These are phyloP conservation scores for Pulveroboletus sp. DNA, from an alignment of 768 basidiomycete species.

Conservation along the genomic window DNA sequence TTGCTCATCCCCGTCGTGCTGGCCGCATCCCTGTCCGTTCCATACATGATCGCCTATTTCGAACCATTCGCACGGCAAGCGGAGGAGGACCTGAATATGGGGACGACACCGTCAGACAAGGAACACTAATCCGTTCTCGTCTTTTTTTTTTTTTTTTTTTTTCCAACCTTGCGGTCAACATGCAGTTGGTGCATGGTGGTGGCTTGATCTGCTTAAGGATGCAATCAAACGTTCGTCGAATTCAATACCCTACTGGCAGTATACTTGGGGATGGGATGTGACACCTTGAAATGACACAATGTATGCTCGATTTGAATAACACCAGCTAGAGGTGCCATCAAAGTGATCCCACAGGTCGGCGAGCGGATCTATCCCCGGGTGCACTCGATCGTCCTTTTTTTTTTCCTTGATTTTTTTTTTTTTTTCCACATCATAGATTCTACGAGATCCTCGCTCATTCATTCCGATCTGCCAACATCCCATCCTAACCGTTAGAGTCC, in stretches of 20 bases:
- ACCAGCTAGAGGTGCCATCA: too few relatives aligned
- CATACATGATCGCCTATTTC: constrained; percentile 16
- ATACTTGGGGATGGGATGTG: neutral
- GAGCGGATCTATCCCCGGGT: neutral
- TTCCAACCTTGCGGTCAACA: constrained; percentile 12
- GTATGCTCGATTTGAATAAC: constrained; percentile 1
- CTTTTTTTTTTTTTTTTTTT: neutral
- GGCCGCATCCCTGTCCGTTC: constrained; percentile 19
- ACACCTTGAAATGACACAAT: neutral
- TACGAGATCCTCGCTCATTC: constrained; percentile 8
- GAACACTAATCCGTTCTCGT: constrained; percentile 11
- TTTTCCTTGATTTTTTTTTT: neutral
- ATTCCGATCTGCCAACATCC: neutral
- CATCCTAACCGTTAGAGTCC: neutral
- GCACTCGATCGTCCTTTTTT: neutral
- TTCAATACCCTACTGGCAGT: constrained; percentile 1
- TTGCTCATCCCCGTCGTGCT: constrained; percentile 28
- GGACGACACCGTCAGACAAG: constrained; percentile 10
- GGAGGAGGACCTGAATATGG: constrained; percentile 15
- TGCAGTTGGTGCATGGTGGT: constrained; percentile 25
- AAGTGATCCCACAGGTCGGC: too few relatives aligned
- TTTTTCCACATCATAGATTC: constrained; percentile 11
- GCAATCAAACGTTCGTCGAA: constrained; percentile 1
- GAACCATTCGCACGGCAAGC: constrained; percentile 23
- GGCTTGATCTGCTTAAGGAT: constrained; percentile 4